Conservation (phyloP, 2,329 filamentous ascomycete genomes). For the Fusarium sp. region DNA sequence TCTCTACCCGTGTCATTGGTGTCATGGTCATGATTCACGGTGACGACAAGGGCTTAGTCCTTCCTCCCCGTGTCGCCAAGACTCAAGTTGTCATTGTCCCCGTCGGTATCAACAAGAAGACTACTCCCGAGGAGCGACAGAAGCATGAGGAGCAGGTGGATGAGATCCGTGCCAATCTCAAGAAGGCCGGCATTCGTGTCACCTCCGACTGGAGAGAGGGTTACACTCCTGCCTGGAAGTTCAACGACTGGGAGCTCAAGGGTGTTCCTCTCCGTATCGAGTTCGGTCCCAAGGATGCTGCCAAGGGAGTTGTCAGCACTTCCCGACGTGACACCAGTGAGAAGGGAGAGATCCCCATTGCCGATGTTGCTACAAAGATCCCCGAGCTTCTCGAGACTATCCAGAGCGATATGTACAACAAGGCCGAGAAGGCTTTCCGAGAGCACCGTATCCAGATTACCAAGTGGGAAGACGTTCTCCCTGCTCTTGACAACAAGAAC, state of each 20-base stretch:
- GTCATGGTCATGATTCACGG: conserved; percentile 99
- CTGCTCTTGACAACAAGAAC: conserved; percentile 91
- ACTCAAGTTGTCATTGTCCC: conserved; percentile 90
- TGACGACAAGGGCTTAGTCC: conserved; percentile 94
- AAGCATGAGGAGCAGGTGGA: conserved; percentile 84
- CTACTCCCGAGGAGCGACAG: conserved; percentile 81
- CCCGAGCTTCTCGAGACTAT: conserved; percentile 90
- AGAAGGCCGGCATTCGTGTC: conserved; percentile 80
- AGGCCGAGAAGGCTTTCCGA: conserved; percentile 84
- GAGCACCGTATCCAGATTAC: conserved; percentile 85
- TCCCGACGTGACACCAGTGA: conserved; percentile 89
- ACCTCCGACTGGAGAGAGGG: conserved; percentile 89
- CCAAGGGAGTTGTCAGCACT: conserved; percentile 85
- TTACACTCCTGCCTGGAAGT: conserved; percentile 97
- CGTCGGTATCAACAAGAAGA: conserved; percentile 93
- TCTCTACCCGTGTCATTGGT: conserved; percentile 96
- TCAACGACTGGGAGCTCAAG: conserved; percentile 98
- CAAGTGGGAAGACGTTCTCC: conserved; percentile 92
- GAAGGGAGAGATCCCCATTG: conserved; percentile 84
- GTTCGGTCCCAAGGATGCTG: conserved; percentile 94
- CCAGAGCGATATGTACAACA: conserved; percentile 83
- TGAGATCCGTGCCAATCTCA: conserved; percentile 77
- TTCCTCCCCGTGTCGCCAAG: conserved; percentile 91
- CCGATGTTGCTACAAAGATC: conserved; percentile 80
- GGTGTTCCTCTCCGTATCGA: conserved; percentile 95